Conservation (phyloP, 371 early-diverging fungal species). For the Mortierella sp. region DNA sequence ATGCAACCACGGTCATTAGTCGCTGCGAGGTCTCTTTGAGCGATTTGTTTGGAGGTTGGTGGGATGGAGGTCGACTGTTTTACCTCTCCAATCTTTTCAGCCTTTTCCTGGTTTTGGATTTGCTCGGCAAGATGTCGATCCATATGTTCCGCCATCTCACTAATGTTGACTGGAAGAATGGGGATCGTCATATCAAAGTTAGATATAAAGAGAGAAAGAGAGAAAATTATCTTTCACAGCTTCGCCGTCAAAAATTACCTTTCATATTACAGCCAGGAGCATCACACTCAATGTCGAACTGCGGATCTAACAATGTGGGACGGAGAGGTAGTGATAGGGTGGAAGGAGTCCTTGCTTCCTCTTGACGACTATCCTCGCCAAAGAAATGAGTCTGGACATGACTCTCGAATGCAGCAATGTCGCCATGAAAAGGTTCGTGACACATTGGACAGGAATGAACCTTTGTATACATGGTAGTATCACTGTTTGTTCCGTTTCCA, state of each 20-base stretch:
- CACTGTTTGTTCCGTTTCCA: neutral
- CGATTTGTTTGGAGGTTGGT: neutral
- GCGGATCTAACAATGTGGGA: neutral
- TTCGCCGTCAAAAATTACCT: conserved; percentile 11
- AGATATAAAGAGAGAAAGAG: neutral
- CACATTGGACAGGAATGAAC: conserved; percentile 41
- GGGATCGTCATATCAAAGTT: neutral
- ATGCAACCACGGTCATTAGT: neutral
- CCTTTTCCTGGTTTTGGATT: conserved; percentile 17
- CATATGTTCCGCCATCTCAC: conserved; percentile 46
- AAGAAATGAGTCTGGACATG: conserved; percentile 45
- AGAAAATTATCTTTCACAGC: neutral
- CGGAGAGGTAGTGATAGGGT: neutral
- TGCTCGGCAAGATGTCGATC: conserved; percentile 47
- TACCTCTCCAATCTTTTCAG: neutral
- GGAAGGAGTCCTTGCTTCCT: neutral
- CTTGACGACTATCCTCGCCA: neutral
- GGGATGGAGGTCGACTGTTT: neutral
- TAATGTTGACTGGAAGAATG: conserved; percentile 17
- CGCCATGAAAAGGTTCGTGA: conserved; percentile 28
- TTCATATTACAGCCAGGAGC: conserved; percentile 27
- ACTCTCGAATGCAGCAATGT: conserved; percentile 35
- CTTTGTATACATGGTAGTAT: neutral
- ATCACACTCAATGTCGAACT: conserved; percentile 34
- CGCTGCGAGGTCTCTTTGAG: too few species aligned